Evolutionary conservation across 257 asterid genomes (phyloP), one percentile per base, ranked within the genome.

Genomic region (Ocimum tenuiflorum): DNA sequence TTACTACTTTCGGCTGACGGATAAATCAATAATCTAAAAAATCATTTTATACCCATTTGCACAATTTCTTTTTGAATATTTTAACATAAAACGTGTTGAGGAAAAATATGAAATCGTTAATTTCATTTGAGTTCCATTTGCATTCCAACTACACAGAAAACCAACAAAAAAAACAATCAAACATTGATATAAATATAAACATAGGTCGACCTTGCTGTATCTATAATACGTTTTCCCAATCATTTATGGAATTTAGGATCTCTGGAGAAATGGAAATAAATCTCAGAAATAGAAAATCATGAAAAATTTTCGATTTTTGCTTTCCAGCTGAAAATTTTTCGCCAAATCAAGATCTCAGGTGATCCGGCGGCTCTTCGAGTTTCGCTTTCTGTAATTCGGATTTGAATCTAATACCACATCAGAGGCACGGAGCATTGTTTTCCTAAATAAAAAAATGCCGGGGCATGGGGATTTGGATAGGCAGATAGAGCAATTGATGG

Each of bases 401-500:
- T 55, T 80, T 24, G 63, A 62, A 58, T 60, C 60, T 64, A 68
- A 45, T 48, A 51, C 7, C 70, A 55, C 75, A 78, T 78, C 78
- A 41, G 73, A 38, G 78, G 69, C 49, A 60, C 77, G 64, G 82
- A 31, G 50, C 33, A 48, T 67, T 42, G 14, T 23, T 51, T 56
- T 39, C 7, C 22, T 2, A 3, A 65, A 84, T 78, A n/a, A 91
- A n/a, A 84, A 80, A 41, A 91, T 91, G 97, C 94, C 97, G 79
- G 83, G 86, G 73, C 91, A 81, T 71, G 92, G 85, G 71, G 97
- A 91, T 91, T 84, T 91, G 84, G 96, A 91, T 58, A 73, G 96
- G 88, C 94, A 91, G 68, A 80, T 91, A 61, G 91, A 75, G 81
- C 97, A 91, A 63, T 73, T 91, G 88, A 91, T 88, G 97, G 96